These are phyloP conservation scores for Aureobasidium subglaciale DNA, from an alignment of 2,329 filamentous ascomycete genomes.

Conservation along the genomic window DNA sequence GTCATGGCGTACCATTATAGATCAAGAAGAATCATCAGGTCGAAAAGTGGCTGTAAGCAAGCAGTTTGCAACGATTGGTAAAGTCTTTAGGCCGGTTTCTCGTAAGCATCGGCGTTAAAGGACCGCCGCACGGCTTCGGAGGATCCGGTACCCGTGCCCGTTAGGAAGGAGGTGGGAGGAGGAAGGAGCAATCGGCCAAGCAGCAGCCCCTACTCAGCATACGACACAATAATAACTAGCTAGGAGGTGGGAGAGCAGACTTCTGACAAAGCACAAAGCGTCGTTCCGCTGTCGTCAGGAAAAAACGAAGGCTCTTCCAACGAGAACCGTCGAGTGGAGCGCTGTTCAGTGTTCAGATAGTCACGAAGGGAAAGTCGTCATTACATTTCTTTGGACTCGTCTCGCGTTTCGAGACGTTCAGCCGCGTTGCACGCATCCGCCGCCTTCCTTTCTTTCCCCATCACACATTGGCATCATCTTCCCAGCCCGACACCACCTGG, in stretches of 20 bases:
- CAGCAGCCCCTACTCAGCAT: neutral
- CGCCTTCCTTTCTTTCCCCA: neutral
- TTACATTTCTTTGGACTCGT: slow-evolving; percentile 3
- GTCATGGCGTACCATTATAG: neutral
- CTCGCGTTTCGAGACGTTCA: slow-evolving; percentile 1
- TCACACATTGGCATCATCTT: neutral
- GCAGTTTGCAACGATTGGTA: neutral
- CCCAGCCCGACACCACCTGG: neutral
- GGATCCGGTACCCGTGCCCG: slow-evolving; percentile 1
- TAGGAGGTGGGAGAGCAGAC: neutral
- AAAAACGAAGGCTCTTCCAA: neutral
- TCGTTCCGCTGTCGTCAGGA: neutral
- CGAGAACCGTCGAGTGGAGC: neutral
- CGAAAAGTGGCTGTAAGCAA: neutral
- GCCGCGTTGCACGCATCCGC: slow-evolving; percentile 1
- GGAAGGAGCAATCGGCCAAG: slow-evolving; percentile 4
- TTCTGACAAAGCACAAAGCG: neutral
- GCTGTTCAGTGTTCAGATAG: neutral
- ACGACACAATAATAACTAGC: neutral
- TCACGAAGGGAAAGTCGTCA: slow-evolving; percentile 1
- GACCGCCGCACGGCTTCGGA: neutral
- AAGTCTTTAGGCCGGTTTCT: neutral
- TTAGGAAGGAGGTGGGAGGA: neutral
- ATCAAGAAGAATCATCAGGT: neutral
- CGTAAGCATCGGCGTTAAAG: slow-evolving; percentile 3